Conservation (phyloP, 768 basidiomycete genomes). For the Austroboletus festivus region DNA sequence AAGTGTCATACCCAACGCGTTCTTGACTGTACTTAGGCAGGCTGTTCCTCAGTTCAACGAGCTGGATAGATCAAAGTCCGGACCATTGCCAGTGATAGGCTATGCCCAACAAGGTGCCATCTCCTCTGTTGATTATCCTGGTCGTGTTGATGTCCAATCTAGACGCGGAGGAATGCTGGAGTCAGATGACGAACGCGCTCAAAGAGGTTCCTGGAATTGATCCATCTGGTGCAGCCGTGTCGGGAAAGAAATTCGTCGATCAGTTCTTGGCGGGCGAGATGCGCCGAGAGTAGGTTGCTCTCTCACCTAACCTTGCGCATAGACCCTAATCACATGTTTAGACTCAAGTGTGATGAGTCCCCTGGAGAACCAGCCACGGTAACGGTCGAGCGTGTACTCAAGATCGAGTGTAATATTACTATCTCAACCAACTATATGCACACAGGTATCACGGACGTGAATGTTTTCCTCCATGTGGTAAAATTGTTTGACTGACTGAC, state of each 20-base stretch:
- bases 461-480: constrained; percentile 20
- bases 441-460: constrained; percentile 76
- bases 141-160: constrained; percentile 4
- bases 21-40: constrained; percentile 68
- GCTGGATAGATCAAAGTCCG: constrained; percentile 43
- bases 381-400: constrained; percentile 70
- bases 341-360: constrained; percentile 78
- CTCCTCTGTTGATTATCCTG: neutral
- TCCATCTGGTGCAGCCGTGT: constrained; percentile 27
- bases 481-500: constrained; percentile 3
- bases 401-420: constrained; percentile 93
- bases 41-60: constrained; percentile 93
- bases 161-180: constrained; percentile 93
- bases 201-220: constrained; percentile 59
- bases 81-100: constrained; percentile 37
- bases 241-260: constrained; percentile 63
- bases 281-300: constrained; percentile 54
- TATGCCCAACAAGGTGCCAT: constrained; percentile 77
- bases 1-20: constrained; percentile 63
- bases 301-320: neutral
- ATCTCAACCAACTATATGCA: constrained; percentile 84
- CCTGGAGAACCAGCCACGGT: constrained; percentile 70
- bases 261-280: constrained; percentile 81
- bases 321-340: constrained; percentile 32
- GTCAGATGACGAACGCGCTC: constrained; percentile 66